Percentiles rank a stretch among this genome's conserved stretches.
Conservation (phyloP, 164 flowering plant species). For the Houttuynia cordata region DNA sequence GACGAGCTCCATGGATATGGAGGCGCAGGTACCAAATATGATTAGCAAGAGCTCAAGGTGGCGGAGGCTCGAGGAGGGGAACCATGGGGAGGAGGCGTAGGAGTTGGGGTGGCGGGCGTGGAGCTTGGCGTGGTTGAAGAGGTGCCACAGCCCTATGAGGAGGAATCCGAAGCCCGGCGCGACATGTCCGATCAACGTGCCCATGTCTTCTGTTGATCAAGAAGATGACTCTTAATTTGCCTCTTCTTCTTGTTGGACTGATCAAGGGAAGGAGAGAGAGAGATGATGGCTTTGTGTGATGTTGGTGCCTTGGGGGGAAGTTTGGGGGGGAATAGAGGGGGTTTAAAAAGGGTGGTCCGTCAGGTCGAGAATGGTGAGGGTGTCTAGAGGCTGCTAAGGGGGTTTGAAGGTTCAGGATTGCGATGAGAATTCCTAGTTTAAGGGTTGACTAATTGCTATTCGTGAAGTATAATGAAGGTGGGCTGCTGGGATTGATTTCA, state of each 20-base stretch:
- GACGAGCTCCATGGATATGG: constrained; percentile 27
- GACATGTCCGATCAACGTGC: constrained; percentile 25
- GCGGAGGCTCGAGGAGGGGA: constrained; percentile 10
- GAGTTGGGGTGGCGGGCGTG: constrained; percentile 14
- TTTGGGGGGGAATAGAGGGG: neutral
- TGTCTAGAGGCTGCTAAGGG: neutral
- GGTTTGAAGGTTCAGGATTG: neutral
- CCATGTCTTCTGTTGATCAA: constrained; percentile 8
- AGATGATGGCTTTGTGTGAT: neutral
- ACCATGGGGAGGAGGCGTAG: constrained; percentile 21
- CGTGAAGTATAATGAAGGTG: neutral
- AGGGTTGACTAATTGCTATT: neutral
- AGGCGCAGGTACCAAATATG: constrained; percentile 11
- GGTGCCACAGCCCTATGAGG: constrained; percentile 32
- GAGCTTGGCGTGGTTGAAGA: constrained; percentile 26
- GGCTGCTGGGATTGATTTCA: neutral
- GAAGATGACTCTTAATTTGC: neutral
- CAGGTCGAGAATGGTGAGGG: neutral
- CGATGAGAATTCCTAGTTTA: neutral
- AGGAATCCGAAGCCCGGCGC: constrained; percentile 24
- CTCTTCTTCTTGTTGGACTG: neutral
- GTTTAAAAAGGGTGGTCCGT: neutral
- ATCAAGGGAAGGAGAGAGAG: neutral
- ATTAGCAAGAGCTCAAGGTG: constrained; percentile 28
- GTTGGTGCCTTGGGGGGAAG: neutral